Conservation (phyloP, 116 monocot genomes). For the Phalaenopsis hybrid region DNA sequence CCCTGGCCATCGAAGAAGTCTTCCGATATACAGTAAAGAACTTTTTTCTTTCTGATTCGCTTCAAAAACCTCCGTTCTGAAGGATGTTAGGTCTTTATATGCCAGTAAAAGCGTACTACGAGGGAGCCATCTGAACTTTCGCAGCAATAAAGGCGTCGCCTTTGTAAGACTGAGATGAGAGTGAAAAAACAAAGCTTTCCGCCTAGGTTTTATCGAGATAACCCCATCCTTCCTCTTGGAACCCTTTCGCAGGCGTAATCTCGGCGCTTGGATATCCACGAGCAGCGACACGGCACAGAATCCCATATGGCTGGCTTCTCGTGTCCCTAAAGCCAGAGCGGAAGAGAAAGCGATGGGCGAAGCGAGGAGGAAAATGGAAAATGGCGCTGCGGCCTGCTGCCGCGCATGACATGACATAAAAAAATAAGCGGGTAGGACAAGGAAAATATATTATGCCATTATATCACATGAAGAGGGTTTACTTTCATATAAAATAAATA, state of each 20-base stretch:
- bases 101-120: neutral
- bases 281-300: neutral
- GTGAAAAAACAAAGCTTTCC: neutral
- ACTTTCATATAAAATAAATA: no score
- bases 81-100: neutral
- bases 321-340: neutral
- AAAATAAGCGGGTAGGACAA: neutral
- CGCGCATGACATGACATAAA: neutral
- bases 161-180: neutral
- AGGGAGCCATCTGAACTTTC: neutral
- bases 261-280: neutral
- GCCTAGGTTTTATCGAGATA: conserved; percentile 2
- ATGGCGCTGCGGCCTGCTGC: neutral
- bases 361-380: neutral
- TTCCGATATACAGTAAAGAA: neutral
- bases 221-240: neutral
- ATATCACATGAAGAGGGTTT: no score
- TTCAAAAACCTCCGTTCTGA: neutral
- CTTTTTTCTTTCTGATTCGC: no score
- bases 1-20: conserved; percentile 23
- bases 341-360: conserved; percentile 1
- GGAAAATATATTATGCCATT: no score
- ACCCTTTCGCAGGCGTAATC: neutral
- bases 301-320: conserved; percentile 6
- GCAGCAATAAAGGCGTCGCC: neutral